Base-by-base conservation (phyloP, 2,329 filamentous ascomycete genomes). In the Dactylellina parvicollis region DNA sequence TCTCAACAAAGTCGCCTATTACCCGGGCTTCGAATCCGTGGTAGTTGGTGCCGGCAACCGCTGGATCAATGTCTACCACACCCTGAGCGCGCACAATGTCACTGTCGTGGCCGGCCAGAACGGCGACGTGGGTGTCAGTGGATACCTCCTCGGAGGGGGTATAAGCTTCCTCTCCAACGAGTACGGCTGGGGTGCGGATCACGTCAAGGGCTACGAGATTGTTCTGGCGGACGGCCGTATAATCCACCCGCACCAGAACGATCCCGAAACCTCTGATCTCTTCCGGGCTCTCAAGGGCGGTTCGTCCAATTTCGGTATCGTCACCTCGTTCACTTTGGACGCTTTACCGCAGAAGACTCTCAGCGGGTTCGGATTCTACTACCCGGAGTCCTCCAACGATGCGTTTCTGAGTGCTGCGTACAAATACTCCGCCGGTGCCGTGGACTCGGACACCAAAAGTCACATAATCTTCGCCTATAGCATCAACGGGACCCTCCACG, bases 211-310 rank as follows among this genome's bases (percentile, higher is more conserved):
- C 66, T 85, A 79, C 71, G 83, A 86, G 75, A 80, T 88, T 38
- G 85, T 88, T 2, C 80, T 87, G 0, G 82, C 84, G 14, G 81
- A 84, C 72, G 83, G 85, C 5, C 77, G 79, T 3, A 81, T 86
- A 44, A 79, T 85, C 38, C 83, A 81, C 2, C 85, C 83, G 1
- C 84, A 81, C 14, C 36, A 46, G 76, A 77, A 4, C 3, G 34
- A 38, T 14, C 77, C 76, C 0, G 77, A 79, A 7, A 79, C 87
- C 70, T 69, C 81, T 0, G 85, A 87, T 64, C 46, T 80, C 3
- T 80, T 79, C 64, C 77, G 76, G 26, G 79, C 77, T 3, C 71
- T 80, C 4, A 79, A 79, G 44, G 78, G 60, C 69, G 78, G 75
- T 62, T 77, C 55, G 40, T 77, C 75, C 50, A 80, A 80, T 49